Evolutionary conservation across 768 basidiomycete species (phyloP).

Genomic region (Harrya chromipes): DNA sequence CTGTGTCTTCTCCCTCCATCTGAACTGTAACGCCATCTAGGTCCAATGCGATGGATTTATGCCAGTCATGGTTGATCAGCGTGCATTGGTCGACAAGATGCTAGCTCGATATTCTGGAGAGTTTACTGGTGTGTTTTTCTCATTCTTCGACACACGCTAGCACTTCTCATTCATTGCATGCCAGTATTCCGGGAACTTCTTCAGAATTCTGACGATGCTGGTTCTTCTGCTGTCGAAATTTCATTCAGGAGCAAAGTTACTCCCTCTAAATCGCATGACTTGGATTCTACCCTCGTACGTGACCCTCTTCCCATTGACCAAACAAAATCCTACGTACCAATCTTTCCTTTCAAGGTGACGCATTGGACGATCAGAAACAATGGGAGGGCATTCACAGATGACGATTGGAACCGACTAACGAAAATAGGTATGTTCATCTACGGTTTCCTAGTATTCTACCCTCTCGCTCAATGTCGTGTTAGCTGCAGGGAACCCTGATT

Average conservation of each 20-base stretch:
- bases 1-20: too few relatives aligned
- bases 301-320: too few relatives aligned
- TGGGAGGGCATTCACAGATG: conserved; percentile 81
- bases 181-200: conserved; percentile 74
- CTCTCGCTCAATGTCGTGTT: not conserved
- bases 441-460: too few relatives aligned
- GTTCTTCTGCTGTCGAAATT: conserved; percentile 68
- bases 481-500: conserved; percentile 93
- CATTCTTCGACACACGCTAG: too few relatives aligned
- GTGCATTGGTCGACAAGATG: conserved; percentile 91
- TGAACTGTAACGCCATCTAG: too few relatives aligned
- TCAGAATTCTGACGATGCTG: conserved; percentile 93
- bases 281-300: conserved; percentile 55
- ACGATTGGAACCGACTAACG: conserved; percentile 88
- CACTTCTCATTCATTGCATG: not conserved
- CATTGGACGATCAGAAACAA: conserved; percentile 88
- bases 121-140: conserved; percentile 56
- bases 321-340: too few relatives aligned
- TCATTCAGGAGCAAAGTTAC: conserved; percentile 45
- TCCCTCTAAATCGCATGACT: conserved; percentile 45
- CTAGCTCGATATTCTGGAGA: conserved; percentile 93
- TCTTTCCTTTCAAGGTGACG: conserved; percentile 13
- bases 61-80: conserved; percentile 84
- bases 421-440: conserved; percentile 63
- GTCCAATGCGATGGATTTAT: conserved; percentile 40